phyloP scores from a whole-genome alignment of 176 grass and related monocot species.

The Metroxylon sagu region DNA sequence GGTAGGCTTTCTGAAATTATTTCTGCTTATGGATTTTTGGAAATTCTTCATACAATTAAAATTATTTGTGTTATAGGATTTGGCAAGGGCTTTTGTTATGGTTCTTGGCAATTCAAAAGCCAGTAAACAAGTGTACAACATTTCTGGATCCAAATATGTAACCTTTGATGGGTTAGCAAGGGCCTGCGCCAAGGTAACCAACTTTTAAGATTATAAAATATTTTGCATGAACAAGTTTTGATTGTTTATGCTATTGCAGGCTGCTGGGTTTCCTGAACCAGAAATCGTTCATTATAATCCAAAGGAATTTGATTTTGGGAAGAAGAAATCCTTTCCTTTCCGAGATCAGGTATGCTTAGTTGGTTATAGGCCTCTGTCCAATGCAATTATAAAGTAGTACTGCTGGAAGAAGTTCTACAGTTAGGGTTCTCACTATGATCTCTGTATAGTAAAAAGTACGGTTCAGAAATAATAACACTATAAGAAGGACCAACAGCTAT shows the following conservation, averaged over 20 bases:
- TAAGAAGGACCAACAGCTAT: too few species aligned
- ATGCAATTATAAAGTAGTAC: too few species aligned
- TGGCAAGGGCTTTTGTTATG: conserved; percentile 53
- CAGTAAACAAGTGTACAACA: conserved; percentile 90
- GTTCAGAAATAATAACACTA: too few species aligned
- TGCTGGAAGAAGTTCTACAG: too few species aligned
- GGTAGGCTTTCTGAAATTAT: too few species aligned
- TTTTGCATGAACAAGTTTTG: neutral
- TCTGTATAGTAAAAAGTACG: too few species aligned
- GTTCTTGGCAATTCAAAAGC: conserved; percentile 82
- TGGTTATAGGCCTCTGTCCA: too few species aligned
- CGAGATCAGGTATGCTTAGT: conserved; percentile 63
- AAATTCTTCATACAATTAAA: too few species aligned
- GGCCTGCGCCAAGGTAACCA: conserved; percentile 81
- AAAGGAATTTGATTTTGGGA: conserved; percentile 94
- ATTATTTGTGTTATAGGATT: conserved; percentile 30
- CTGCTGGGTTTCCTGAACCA: conserved; percentile 78
- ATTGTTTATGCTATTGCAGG: conserved; percentile 29
- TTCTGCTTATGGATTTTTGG: too few species aligned
- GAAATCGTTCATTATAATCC: conserved; percentile 85
- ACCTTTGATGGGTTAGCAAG: conserved; percentile 88
- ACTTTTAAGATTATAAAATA: neutral
- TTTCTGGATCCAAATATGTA: conserved; percentile 85
- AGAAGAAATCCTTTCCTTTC: conserved; percentile 95
- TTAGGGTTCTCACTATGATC: too few species aligned